Base-by-base conservation (phyloP, 768 basidiomycete species). In the Calocybe cyanea region DNA sequence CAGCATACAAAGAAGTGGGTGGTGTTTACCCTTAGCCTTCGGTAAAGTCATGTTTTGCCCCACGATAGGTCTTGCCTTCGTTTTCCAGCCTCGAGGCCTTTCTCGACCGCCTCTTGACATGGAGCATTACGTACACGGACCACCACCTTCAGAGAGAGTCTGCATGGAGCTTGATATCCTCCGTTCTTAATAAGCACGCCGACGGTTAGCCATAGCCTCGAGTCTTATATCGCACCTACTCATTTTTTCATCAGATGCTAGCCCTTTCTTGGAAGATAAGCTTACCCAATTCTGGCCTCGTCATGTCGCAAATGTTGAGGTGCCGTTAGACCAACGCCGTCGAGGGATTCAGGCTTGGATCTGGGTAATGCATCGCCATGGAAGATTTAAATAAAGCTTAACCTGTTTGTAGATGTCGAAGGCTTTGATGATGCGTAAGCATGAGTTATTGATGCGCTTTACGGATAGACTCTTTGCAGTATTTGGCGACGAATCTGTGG, bases 181-280 rank as follows among this genome's bases (percentile, higher is more conserved):
- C 83, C 0, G 65, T 88, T n/a, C 64, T 92, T 20, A 96, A 97
- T 62, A 91, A 92, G 62, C 78, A 81, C 30, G 69, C 72, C 8
- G 73, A 81, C 32, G 81, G 93, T 92, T 38, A 51, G 75, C 53
- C 35, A 17, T 17, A 28, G 25, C 25, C 25, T 28, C 25, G 5
- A 28, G 25, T 11, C 11, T 11, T 28, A n/a, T n/a, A n/a, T 28
- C 25, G 11, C 25, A 28, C 11, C 25, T 3, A 24, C 42, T 44
- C 34, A 24, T 17, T 13, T 33, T 23, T 52, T 41, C 25, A 15
- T 13, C 41, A 86, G 85, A 75, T 38, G 55, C 80, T 6, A 57
- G 63, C 0, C 46, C 56, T 0, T 84, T 85, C 51, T 60, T 73
- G 63, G 58, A 62, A 44, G 46, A 61, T 30, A 71, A 67, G 44